These are phyloP conservation scores for Schizonepeta tenuifolia DNA, from an alignment of 257 asterid genomes.

Conservation along the genomic window DNA sequence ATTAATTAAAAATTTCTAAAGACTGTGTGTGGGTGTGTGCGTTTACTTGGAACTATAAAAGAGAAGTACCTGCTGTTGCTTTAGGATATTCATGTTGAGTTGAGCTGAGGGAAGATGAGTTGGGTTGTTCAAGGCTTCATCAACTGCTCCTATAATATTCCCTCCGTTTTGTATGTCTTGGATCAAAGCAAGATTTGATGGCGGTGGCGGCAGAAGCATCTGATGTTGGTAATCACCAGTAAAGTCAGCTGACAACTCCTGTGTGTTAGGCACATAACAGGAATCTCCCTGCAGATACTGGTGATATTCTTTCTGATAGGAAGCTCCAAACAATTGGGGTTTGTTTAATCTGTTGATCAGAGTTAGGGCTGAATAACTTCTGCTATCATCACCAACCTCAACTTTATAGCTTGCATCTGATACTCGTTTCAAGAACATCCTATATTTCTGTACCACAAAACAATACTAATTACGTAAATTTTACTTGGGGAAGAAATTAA, in stretches of 20 bases:
- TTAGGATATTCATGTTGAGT: not conserved
- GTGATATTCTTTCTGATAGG: not conserved
- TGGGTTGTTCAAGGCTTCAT: not conserved
- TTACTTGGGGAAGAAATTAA: too few relatives aligned
- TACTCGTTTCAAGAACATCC: conserved; percentile 52
- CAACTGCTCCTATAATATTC: not conserved
- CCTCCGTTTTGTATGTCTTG: not conserved
- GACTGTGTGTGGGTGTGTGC: not conserved
- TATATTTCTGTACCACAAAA: conserved; percentile 45
- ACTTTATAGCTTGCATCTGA: conserved; percentile 45
- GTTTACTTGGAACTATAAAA: not conserved
- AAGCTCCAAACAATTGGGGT: not conserved
- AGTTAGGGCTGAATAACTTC: not conserved
- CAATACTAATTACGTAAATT: too few relatives aligned
- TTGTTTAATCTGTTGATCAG: not conserved
- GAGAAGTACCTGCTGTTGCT: conserved; percentile 1
- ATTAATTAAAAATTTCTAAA: not conserved
- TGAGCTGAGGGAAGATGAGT: not conserved
- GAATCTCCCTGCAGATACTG: not conserved
- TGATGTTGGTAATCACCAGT: not conserved
- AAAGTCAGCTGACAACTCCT: not conserved
- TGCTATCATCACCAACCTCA: conserved; percentile 18
- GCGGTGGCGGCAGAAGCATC: not conserved
- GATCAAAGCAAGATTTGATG: not conserved
- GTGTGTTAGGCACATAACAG: not conserved